Evolutionary conservation across 73 alveolate genomes (phyloP).

Genomic region (Paramecium octaurelia): DNA sequence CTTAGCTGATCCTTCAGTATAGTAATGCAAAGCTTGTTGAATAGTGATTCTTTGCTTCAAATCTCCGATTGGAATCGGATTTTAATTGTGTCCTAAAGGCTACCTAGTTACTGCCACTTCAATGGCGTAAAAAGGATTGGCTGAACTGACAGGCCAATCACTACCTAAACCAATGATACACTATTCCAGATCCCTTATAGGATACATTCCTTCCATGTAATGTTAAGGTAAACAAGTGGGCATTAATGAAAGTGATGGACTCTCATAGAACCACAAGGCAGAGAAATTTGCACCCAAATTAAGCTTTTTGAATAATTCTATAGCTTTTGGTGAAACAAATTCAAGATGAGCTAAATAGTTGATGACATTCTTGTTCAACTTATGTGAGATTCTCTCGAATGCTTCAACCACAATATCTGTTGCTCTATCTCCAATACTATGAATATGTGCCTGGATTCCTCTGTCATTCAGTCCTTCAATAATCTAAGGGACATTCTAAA

Average conservation of each 20-base stretch:
- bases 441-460: background rate
- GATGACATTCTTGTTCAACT: background rate
- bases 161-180: background rate
- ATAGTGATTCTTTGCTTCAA: background rate
- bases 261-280: background rate
- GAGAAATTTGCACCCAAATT: background rate
- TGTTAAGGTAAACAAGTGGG: background rate
- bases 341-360: background rate
- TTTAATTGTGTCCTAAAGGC: background rate
- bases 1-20: background rate
- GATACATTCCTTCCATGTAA: background rate
- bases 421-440: background rate
- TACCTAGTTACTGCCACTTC: background rate
- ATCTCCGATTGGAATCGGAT: background rate
- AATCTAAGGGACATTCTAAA: background rate
- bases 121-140: background rate
- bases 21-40: background rate
- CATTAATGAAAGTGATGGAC: background rate
- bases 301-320: background rate
- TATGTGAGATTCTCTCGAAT: background rate
- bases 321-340: background rate
- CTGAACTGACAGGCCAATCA: slow-evolving; percentile 15
- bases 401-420: background rate
- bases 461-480: background rate
- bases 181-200: background rate